Evolutionary conservation across 257 asterid genomes (phyloP).

Genomic region (Handroanthus guayacan): DNA sequence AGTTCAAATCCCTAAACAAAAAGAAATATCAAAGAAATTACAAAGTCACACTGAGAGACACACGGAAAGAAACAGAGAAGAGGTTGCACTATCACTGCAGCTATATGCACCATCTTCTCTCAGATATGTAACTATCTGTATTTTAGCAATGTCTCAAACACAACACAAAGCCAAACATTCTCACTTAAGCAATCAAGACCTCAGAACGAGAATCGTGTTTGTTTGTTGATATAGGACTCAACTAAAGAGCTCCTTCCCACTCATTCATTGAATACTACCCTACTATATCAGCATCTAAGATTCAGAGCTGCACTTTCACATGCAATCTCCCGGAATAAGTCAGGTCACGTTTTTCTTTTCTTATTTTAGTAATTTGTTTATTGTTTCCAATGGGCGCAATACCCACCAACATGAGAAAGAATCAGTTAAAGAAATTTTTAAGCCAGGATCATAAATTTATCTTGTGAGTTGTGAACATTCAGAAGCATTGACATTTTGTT

Average conservation of each 20-base stretch:
- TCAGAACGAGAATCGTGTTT: background rate
- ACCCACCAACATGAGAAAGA: background rate
- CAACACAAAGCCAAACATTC: too few relatives aligned
- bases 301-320: background rate
- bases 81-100: background rate
- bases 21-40: background rate
- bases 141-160: too few relatives aligned
- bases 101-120: too few relatives aligned
- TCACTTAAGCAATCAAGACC: background rate
- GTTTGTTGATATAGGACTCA: background rate
- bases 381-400: background rate
- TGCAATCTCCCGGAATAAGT: background rate
- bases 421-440: background rate
- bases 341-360: background rate
- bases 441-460: constrained; percentile 9
- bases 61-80: background rate
- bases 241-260: background rate
- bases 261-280: background rate
- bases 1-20: background rate
- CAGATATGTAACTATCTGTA: too few relatives aligned
- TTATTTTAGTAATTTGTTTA: background rate
- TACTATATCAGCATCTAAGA: background rate
- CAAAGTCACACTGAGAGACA: background rate
- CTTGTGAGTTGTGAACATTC: background rate
- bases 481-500: too few relatives aligned